These are phyloP conservation scores for Oryza glaberrima DNA, from an alignment of 176 grass and related monocot species.

Conservation along the genomic window DNA sequence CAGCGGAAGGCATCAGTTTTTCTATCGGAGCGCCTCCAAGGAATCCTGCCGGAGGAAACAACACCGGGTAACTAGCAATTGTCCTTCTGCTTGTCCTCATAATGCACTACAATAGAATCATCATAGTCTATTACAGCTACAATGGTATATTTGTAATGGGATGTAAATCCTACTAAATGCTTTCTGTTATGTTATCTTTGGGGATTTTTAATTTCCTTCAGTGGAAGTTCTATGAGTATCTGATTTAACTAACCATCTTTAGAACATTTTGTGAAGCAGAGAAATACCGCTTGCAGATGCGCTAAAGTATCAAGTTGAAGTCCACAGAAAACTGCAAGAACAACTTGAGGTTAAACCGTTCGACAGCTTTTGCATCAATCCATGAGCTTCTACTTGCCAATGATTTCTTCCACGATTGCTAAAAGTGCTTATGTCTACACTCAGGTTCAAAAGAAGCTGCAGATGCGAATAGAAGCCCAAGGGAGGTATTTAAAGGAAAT, in stretches of 20 bases:
- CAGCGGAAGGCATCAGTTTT: constrained; percentile 16
- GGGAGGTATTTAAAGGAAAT: constrained; percentile 84
- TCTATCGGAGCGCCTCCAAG: neutral
- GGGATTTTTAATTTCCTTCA: neutral
- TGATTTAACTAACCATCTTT: neutral
- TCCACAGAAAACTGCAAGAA: constrained; percentile 70
- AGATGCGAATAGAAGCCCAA: constrained; percentile 93
- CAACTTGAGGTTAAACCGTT: constrained; percentile 79
- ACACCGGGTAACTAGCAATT: constrained; percentile 46
- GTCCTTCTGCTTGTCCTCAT: neutral
- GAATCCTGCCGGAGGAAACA: constrained; percentile 37
- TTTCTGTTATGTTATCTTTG: neutral
- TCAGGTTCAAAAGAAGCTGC: constrained; percentile 96
- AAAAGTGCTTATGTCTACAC: constrained; percentile 3
- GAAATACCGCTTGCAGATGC: constrained; percentile 56
- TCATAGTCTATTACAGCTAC: neutral
- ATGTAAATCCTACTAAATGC: constrained; percentile 4
- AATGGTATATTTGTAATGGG: neutral
- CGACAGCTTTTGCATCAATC: constrained; percentile 7
- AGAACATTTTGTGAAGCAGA: constrained; percentile 39
- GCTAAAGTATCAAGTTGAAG: constrained; percentile 72
- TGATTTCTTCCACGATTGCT: neutral
- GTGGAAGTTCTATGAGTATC: neutral
- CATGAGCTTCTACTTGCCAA: neutral
- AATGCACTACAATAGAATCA: neutral